Conservation (phyloP, 2,329 filamentous ascomycete genomes). For the Chaetoscypha palmicola region DNA sequence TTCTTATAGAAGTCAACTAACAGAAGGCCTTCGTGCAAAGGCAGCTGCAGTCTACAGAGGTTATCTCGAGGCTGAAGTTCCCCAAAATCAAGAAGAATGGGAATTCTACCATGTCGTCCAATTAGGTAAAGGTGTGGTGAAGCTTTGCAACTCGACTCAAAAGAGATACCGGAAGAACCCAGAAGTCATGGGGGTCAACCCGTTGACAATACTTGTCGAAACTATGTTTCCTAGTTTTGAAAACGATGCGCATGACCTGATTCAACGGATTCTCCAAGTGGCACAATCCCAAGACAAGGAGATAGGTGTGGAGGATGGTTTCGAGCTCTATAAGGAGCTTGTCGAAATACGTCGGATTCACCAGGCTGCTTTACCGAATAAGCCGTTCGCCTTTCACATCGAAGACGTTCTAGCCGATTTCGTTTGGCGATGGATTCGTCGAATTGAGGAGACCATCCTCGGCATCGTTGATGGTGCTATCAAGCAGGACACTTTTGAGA, state of each 20-base stretch:
- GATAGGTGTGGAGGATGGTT: conserved; percentile 83
- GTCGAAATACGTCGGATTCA: conserved; percentile 80
- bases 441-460: conserved; percentile 71
- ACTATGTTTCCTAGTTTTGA: conserved; percentile 87
- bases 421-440: conserved; percentile 89
- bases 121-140: conserved; percentile 78
- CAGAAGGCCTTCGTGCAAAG: conserved; percentile 64
- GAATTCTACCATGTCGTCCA: conserved; percentile 86
- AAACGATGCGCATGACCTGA: conserved; percentile 77
- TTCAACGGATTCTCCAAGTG: conserved; percentile 70
- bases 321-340: conserved; percentile 85
- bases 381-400: conserved; percentile 78
- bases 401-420: conserved; percentile 83
- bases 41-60: conserved; percentile 74
- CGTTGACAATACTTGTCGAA: conserved; percentile 64
- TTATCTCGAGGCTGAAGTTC: conserved; percentile 73
- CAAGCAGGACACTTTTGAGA: conserved; percentile 80
- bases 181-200: conserved; percentile 70
- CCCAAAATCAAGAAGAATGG: conserved; percentile 75
- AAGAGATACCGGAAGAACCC: conserved; percentile 87
- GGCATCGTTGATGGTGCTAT: conserved; percentile 85
- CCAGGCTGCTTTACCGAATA: conserved; percentile 61
- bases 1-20: conserved; percentile 64
- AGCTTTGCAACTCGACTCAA: conserved; percentile 78
- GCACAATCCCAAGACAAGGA: conserved; percentile 64